phyloP scores from a whole-genome alignment of 495 filamentous ascomycete genomes.

The Annulohypoxylon bovei region DNA sequence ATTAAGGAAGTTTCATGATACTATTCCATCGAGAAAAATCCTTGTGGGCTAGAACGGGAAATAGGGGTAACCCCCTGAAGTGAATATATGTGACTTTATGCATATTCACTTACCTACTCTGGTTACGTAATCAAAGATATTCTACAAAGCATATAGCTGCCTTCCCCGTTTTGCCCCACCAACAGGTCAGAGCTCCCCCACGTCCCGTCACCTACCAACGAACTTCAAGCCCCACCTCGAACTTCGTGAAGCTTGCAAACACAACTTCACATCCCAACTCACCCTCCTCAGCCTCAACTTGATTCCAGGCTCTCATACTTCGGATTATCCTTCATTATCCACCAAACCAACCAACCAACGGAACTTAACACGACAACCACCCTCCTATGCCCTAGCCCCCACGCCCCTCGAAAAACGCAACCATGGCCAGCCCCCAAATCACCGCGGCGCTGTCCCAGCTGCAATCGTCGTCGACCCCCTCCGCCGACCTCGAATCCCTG shows the following conservation, averaged over 20 bases:
- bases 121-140: not conserved
- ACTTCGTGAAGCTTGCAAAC: constrained; percentile 9
- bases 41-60: no score
- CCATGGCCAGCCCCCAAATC: constrained; percentile 46
- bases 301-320: not conserved
- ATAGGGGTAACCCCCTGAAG: not conserved
- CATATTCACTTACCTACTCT: not conserved
- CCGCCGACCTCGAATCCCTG: constrained; percentile 70
- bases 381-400: not conserved
- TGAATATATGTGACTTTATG: not conserved
- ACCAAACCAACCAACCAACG: no score
- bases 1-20: no score
- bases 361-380: no score
- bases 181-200: constrained; percentile 15
- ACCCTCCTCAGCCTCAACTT: not conserved
- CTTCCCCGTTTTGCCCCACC: not conserved
- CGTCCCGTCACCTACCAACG: not conserved
- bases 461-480: constrained; percentile 62
- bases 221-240: constrained; percentile 7
- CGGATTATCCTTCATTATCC: not conserved
- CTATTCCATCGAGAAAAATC: no score
- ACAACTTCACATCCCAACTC: constrained; percentile 1
- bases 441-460: constrained; percentile 65
- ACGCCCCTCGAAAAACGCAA: not conserved
- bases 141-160: not conserved